Evolutionary conservation across 768 basidiomycete genomes (phyloP), one percentile per base, ranked within the genome.

Genomic region (Ramaria sp.): DNA sequence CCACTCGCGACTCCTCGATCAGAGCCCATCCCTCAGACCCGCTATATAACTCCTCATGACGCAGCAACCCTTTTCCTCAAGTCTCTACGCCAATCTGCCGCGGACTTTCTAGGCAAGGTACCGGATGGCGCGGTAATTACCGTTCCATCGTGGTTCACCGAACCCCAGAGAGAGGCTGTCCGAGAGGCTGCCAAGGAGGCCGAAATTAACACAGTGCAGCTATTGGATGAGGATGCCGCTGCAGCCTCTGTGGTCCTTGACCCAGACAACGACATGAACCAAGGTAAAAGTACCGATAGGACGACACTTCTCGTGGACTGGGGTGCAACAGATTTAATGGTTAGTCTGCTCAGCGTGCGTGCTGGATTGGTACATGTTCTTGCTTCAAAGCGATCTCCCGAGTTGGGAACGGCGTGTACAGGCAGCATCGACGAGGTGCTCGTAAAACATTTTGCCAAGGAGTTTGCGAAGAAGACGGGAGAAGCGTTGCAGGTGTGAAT

Each of bases 381-480:
- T 30, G 80, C 80, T 3, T 67, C 68, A 10, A 49, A 60, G 33
- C 62, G 64, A 46, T 65, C 69, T 39, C 67, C 75, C 37, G 63
- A 67, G 27, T 67, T 86, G 46, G 83, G 84, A 27, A 50, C 5
- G 88, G 85, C 55, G n/a, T 45, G 31, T 12, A 9, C 24, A 27
- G 79, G 87, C 61, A 76, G 79, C 59, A 82, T 94, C 64, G 90
- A 92, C 71, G 80, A 82, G 59, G 80, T 84, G 65, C 78, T 97
- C 42, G 82, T 96, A 72, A 85, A 86, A 59, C 89, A 88, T 75
- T 96, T 99, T 69, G 83, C 88, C 53, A 84, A 91, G 67, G 95
- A 99, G 61, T 99, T 99, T 70, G 89, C 88, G 51, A 98, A 97
- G 73, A 99, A 96, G 75, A 93, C 87, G 1, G 31, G 55, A 3